phyloP scores from a whole-genome alignment of 495 filamentous ascomycete genomes.

The Chaetomium tenue region DNA sequence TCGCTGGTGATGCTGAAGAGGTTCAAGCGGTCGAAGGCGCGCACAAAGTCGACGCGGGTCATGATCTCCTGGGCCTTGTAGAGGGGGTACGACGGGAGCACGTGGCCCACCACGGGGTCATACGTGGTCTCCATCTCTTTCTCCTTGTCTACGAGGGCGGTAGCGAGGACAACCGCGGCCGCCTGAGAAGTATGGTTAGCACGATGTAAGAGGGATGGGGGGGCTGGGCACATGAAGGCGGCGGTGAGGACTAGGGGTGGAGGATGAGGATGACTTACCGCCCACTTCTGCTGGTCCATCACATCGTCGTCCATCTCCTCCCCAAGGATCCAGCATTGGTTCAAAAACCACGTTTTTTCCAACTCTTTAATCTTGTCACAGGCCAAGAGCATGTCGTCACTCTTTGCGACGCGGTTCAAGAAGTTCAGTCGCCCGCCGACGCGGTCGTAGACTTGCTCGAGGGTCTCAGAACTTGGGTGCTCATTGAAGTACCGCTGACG shows the following conservation, averaged over 20 bases:
- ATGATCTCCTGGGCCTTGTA: slow-evolving; percentile 85
- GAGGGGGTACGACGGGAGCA: slow-evolving; percentile 76
- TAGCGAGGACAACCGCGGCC: slow-evolving; percentile 90
- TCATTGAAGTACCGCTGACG: slow-evolving; percentile 68
- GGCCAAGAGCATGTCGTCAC: slow-evolving; percentile 68
- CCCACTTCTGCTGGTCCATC: slow-evolving; percentile 97
- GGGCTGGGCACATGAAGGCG: too few species aligned
- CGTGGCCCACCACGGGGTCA: slow-evolving; percentile 64
- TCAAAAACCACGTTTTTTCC: slow-evolving; percentile 93
- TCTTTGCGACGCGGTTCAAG: slow-evolving; percentile 81
- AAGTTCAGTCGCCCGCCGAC: slow-evolving; percentile 86
- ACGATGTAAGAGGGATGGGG: neutral
- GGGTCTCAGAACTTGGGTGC: slow-evolving; percentile 47
- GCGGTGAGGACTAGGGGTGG: too few species aligned
- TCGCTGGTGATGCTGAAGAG: slow-evolving; percentile 90
- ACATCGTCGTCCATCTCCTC: slow-evolving; percentile 96
- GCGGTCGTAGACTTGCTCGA: slow-evolving; percentile 75
- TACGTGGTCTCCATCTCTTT: slow-evolving; percentile 62
- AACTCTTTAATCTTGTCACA: slow-evolving; percentile 74
- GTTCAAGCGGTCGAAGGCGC: slow-evolving; percentile 87
- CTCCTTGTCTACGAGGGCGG: slow-evolving; percentile 79
- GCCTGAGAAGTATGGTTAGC: slow-evolving; percentile 48
- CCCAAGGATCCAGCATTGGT: slow-evolving; percentile 92
- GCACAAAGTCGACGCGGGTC: slow-evolving; percentile 94
- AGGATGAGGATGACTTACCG: slow-evolving; percentile 53